Percentiles rank a stretch among this genome's conserved stretches.
phyloP scores from a whole-genome alignment of 192 early-diverging fungal species.

The Backusella circina region DNA sequence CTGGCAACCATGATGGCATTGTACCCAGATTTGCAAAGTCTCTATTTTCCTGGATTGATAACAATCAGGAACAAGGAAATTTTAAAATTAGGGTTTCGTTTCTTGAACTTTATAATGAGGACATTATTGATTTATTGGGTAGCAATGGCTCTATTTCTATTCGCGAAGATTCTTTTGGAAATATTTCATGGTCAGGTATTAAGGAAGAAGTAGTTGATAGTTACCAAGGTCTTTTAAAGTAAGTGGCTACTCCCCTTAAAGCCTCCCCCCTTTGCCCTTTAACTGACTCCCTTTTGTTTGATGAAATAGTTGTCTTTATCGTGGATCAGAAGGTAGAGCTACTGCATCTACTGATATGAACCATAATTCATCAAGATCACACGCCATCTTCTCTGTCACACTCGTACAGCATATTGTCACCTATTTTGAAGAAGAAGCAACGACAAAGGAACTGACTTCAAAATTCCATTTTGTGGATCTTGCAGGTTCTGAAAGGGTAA shows the following conservation, averaged over 20 bases:
- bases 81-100: constrained; percentile 74
- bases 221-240: constrained; percentile 58
- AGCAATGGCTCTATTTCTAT: constrained; percentile 49
- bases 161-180: constrained; percentile 82
- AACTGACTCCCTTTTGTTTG: background rate
- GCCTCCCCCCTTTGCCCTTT: background rate
- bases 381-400: constrained; percentile 94
- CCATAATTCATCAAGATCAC: constrained; percentile 88
- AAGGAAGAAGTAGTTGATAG: constrained; percentile 67
- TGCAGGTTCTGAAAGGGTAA: constrained; percentile 89
- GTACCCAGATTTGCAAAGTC: constrained; percentile 62
- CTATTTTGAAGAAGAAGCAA: constrained; percentile 31
- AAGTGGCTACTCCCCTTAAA: constrained; percentile 38
- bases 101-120: constrained; percentile 96
- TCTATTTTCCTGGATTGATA: constrained; percentile 47
- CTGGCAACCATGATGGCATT: constrained; percentile 46
- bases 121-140: constrained; percentile 81
- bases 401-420: constrained; percentile 68
- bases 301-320: constrained; percentile 46
- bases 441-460: background rate
- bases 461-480: constrained; percentile 99
- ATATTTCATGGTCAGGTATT: constrained; percentile 83
- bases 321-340: constrained; percentile 53
- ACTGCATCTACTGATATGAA: constrained; percentile 98
- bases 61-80: constrained; percentile 25